Base-by-base conservation (phyloP, 106 monocot genomes). In the Amphibolis antarctica region DNA sequence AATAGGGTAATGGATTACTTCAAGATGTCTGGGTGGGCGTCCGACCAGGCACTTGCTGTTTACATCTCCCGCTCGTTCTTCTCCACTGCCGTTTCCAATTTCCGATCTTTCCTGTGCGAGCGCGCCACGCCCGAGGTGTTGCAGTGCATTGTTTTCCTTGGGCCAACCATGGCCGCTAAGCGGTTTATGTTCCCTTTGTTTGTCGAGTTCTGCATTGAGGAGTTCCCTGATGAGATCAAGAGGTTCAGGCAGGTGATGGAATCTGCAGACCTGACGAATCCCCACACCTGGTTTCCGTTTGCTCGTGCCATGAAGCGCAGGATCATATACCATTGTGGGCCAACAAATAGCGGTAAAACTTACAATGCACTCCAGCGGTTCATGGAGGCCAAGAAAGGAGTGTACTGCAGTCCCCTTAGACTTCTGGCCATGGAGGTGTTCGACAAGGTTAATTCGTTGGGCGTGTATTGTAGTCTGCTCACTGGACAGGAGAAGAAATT, bases 371-470 rank as follows among this genome's bases (percentile, higher is more conserved):
- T 98, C 10, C 75, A 79, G 64, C 70, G 83, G 24, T 91, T 88
- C 82, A 81, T 83, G 80, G 82, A 80, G 62, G 87, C 91, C 9
- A 65, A 69, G 52, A 78, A 71, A 5, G 98, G 80, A 0, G 80
- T 98, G 9, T 98, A 98, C 54, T 98, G 98, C 73, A 80, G 87
- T 69, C 98, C 98, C 0, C 75, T 98, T 10, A 66, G 98, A 17
- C 83, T 98, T 36, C 80, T 98, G 17, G 98, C 98, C 28, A 91
- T 98, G 87, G 98, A 98, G 74, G 88, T 98, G 1, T 98, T 98
- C 60, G 98, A 98, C 66, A 91, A 81, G 74, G 82, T 98, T 9
- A 98, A 98, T 44, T 54, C 91, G 31, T 57, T 64, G 5, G 98
- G 98, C 14, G 87, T 91, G 21, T 98, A 98, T 53, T 98, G 98